phyloP scores from a whole-genome alignment of 2,329 filamentous ascomycete genomes.

The Fusarium miscanthi region DNA sequence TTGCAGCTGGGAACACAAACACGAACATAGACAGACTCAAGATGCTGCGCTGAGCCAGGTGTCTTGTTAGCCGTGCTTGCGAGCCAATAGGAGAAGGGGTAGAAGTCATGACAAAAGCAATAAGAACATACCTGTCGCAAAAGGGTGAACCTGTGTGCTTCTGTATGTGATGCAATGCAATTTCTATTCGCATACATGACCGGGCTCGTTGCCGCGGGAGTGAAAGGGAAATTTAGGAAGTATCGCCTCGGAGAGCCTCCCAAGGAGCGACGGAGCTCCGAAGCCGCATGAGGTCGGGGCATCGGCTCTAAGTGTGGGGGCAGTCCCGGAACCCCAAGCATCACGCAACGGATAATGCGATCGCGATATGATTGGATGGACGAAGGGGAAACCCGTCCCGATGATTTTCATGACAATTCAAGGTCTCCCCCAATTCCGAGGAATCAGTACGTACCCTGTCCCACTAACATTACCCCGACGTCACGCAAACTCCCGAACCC shows the following conservation, averaged over 20 bases:
- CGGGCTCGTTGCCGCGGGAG: slow-evolving; percentile 23
- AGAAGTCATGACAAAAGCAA: slow-evolving; percentile 15
- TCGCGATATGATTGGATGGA: slow-evolving; percentile 27
- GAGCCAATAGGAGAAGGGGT: slow-evolving; percentile 13
- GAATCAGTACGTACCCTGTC: slow-evolving; percentile 12
- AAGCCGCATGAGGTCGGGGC: slow-evolving; percentile 40
- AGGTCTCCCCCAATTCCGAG: slow-evolving; percentile 29
- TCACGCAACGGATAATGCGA: slow-evolving; percentile 22
- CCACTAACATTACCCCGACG: slow-evolving; percentile 33
- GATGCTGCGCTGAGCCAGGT: slow-evolving; percentile 9
- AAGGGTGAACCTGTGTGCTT: neutral
- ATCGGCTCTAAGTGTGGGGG: slow-evolving; percentile 45
- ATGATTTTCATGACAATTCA: slow-evolving; percentile 16
- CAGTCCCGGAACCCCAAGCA: slow-evolving; percentile 14
- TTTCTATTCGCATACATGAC: slow-evolving; percentile 16
- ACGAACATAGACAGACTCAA: slow-evolving; percentile 9
- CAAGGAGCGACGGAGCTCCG: slow-evolving; percentile 41
- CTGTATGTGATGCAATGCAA: slow-evolving; percentile 1
- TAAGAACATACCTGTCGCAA: neutral
- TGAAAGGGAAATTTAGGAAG: slow-evolving; percentile 25
- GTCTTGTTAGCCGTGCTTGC: slow-evolving; percentile 1
- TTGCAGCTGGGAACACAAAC: neutral
- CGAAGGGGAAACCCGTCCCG: slow-evolving; percentile 22
- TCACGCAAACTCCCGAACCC: slow-evolving; percentile 39
- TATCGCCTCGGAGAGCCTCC: slow-evolving; percentile 30